Evolutionary conservation across 192 early-diverging fungal genomes (phyloP), one percentile per base, ranked within the genome.

Genomic region (Coemansia sp.): DNA sequence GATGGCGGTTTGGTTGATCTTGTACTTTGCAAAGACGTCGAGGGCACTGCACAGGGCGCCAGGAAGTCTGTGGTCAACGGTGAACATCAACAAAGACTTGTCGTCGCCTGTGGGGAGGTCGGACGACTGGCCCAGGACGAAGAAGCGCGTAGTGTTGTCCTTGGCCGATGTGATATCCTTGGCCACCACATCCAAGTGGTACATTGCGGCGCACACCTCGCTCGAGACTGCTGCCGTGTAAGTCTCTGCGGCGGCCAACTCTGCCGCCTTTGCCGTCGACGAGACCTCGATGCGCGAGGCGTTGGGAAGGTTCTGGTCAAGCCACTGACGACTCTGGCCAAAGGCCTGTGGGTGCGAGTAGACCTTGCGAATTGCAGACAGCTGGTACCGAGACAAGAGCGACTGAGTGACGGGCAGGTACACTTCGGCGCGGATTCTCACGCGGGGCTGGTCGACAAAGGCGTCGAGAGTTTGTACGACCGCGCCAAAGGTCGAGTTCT

Each of bases 91-190:
- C 33, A 95, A 68, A 0, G 93, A 92, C 70, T 90, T 90, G 73
- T 95, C 93, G 63, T 89, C 79, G 34, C 71, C 84, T 0, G 93
- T 91, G 10, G 91, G 86, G 3, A 62, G 67, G 68, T 90, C 89
- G 36, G 85, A 88, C 17, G 85, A 83, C 69, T 86, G 86, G 4
- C 90, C 89, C 16, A 98, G 75, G 27, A 98, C 88, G 68, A 98
- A 89, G 89, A 98, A 98, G 46, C 96, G 88, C 1, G 96, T 98
- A 0, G 89, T 91, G 70, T 98, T 98, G 67, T 89, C 91, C 66
- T 88, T 86, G 14, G 77, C 53, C 64, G 95, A 89, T 48, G 97
- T 92, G 72, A 98, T 93, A 51, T 92, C 86, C 40, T 83, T 83
- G 51, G 85, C 89, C 27, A 95, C 75, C 17, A 96, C 74, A 33